Evolutionary conservation across 2,329 filamentous ascomycete species (phyloP), one percentile per base, ranked within the genome.

Genomic region (Aureobasidium zeae): DNA sequence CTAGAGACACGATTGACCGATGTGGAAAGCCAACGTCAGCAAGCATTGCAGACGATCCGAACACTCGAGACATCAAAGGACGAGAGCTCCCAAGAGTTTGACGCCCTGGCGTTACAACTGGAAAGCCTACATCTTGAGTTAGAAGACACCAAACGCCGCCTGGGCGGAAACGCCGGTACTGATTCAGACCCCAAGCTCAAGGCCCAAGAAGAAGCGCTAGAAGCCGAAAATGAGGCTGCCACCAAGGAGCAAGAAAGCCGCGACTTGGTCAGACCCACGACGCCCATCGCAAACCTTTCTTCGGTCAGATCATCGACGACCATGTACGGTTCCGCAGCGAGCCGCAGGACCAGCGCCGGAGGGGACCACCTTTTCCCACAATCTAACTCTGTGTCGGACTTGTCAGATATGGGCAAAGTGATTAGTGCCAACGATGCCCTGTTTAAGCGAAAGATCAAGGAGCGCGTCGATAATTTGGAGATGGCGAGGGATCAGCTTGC

Each of bases 391-490:
- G n/a, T n/a, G n/a, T n/a, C n/a, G n/a, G 59, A 62, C 32, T 53
- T 60, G 6, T 58, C 55, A 3, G 56, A 61, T 31, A 55, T 61
- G 3, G 58, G 58, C 10, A 57, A 51, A 26, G 55, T 57, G 21
- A 61, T 62, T 39, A 57, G 50, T 13, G 57, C 56, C 16, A 61
- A 60, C 32, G 60, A 63, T 42, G 50, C 52, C 4, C 51, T 61
- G 1, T 62, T 62, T 30, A 54, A 55, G 10, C 51, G 53, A 29
- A 62, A 61, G 51, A 61, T 62, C 11, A 51, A 56, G 24, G 57
- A 62, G 52, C 60, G 62, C 42, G 56, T 61, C n/a, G 56, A 56
- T 9, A 58, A 57, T 32, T 36, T 63, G 24, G 59, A 63, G 22
- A 49, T 49, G 7, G 60, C 59, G 10, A 61, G 61, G 41, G 58